Conservation (phyloP, 2,329 filamentous ascomycete genomes). For the Seiridium unicorne region DNA sequence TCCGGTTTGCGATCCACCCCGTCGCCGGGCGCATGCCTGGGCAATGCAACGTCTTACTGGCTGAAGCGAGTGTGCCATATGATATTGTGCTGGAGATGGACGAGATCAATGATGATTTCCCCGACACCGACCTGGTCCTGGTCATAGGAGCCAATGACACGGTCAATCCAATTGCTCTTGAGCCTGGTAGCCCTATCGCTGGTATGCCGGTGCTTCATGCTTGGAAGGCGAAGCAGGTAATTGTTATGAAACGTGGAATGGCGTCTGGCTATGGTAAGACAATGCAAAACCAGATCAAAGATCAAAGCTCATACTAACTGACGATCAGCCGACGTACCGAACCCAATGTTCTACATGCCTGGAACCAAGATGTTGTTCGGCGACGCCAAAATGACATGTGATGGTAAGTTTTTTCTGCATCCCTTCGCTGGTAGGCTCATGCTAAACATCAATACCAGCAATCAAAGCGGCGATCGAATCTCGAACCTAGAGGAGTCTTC, state of each 20-base stretch:
- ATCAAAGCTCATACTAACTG: slow-evolving; percentile 1
- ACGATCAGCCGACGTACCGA: slow-evolving; percentile 75
- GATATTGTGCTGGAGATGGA: slow-evolving; percentile 95
- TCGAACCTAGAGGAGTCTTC: slow-evolving; percentile 21
- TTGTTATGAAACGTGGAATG: slow-evolving; percentile 92
- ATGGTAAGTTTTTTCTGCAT: slow-evolving; percentile 52
- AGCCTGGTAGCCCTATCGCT: slow-evolving; percentile 79
- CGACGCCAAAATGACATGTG: slow-evolving; percentile 80
- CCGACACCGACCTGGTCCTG: slow-evolving; percentile 79
- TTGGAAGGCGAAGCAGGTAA: slow-evolving; percentile 91
- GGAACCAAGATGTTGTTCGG: slow-evolving; percentile 90
- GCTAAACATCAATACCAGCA: slow-evolving; percentile 22
- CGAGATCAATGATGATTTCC: slow-evolving; percentile 91
- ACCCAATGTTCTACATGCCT: slow-evolving; percentile 92
- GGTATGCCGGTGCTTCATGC: slow-evolving; percentile 92
- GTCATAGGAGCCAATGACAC: slow-evolving; percentile 94
- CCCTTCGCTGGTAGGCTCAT: neutral
- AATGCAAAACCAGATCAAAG: neutral
- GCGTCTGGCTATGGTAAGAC: slow-evolving; percentile 76
- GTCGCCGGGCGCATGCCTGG: slow-evolving; percentile 91
- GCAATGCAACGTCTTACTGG: slow-evolving; percentile 87
- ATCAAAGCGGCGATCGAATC: slow-evolving; percentile 39
- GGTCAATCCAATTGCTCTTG: slow-evolving; percentile 84
- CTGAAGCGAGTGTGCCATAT: slow-evolving; percentile 84
- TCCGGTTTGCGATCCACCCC: slow-evolving; percentile 87